Percentiles rank a stretch among this genome's conserved stretches.
phyloP scores from a whole-genome alignment of 257 asterid species.

The Gynochthodes officinalis region DNA sequence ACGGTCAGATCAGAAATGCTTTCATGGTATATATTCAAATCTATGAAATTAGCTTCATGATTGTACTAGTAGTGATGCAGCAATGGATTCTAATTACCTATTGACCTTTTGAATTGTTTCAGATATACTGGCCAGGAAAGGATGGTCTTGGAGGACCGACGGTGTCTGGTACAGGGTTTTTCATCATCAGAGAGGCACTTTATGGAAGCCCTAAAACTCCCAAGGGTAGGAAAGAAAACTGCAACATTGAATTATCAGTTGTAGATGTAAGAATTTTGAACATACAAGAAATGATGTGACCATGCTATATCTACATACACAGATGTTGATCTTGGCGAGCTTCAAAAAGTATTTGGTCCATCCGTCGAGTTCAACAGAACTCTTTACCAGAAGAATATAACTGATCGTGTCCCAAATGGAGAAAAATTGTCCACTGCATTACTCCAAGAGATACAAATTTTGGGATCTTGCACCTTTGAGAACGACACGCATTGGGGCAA shows the following conservation, averaged over 20 bases:
- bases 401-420: not conserved
- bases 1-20: conserved; percentile 21
- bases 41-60: not conserved
- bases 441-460: conserved; percentile 28
- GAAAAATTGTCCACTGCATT: conserved; percentile 3
- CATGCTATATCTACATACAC: not conserved
- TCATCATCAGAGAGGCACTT: conserved; percentile 48
- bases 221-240: not conserved
- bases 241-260: not conserved
- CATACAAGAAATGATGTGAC: no score
- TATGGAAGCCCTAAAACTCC: conserved; percentile 21
- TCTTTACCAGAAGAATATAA: conserved; percentile 20
- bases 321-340: conserved; percentile 36
- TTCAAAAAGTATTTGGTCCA: conserved; percentile 45
- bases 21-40: conserved; percentile 27
- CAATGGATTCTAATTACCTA: no score
- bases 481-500: conserved; percentile 52
- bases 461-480: conserved; percentile 56
- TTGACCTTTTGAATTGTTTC: conserved; percentile 1
- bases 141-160: conserved; percentile 58
- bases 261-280: no score
- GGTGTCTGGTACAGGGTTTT: conserved; percentile 50
- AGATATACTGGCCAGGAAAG: conserved; percentile 44
- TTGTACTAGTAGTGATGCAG: not conserved
- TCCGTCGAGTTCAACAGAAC: conserved; percentile 51